Conservation (phyloP, 2,329 filamentous ascomycete species). For the Neofusicoccum parvum region DNA sequence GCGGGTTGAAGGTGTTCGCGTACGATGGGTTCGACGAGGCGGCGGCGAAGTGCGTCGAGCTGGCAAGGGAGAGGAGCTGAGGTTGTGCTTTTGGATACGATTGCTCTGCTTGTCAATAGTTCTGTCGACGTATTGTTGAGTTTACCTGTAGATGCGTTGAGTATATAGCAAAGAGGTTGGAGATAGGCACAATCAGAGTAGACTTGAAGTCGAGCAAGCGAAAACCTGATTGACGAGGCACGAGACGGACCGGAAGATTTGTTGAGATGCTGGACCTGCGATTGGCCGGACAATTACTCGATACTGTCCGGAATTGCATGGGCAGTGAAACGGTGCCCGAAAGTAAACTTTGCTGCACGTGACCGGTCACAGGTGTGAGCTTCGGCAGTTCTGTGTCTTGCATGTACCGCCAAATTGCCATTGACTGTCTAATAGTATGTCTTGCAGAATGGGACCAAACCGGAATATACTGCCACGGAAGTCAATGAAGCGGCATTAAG, state of each 20-base stretch:
- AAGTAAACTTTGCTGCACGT: neutral
- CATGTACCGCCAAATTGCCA: neutral
- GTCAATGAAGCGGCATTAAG: neutral
- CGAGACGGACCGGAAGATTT: neutral
- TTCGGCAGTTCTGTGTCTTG: neutral
- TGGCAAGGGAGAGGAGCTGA: conserved; percentile 42
- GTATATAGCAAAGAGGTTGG: neutral
- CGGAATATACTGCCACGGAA: neutral
- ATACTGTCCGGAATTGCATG: neutral
- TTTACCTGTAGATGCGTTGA: neutral
- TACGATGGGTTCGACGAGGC: conserved; percentile 78
- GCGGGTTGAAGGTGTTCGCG: conserved; percentile 67
- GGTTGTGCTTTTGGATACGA: neutral
- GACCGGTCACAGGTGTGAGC: neutral
- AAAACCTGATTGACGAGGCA: neutral
- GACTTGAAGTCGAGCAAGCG: neutral
- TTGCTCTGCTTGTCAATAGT: neutral
- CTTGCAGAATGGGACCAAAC: neutral
- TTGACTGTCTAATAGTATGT: conserved; percentile 3
- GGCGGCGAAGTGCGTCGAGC: conserved; percentile 64
- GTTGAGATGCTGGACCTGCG: neutral
- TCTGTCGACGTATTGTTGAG: neutral
- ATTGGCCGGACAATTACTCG: neutral
- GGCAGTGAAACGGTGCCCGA: neutral
- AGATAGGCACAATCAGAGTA: neutral